Conservation (phyloP, 2,329 filamentous ascomycete species). For the Chaetomium strumarium region DNA sequence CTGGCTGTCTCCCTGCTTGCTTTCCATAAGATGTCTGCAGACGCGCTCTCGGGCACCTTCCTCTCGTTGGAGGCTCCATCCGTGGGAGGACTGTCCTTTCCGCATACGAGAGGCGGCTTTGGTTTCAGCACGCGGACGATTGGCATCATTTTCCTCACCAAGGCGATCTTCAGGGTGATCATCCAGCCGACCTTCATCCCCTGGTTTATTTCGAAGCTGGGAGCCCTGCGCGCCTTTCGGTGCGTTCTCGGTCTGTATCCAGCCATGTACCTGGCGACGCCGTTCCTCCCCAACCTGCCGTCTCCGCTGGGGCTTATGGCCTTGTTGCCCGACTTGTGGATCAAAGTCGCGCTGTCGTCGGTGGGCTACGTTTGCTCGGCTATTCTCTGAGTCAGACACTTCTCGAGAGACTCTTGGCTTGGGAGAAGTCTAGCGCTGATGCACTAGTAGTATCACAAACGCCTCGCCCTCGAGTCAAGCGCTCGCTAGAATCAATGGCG, state of each 20-base stretch:
- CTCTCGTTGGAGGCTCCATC: neutral
- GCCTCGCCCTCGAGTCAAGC: constrained; percentile 5
- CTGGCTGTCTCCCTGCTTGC: constrained; percentile 11
- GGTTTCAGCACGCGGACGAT: constrained; percentile 5
- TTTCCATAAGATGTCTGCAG: constrained; percentile 11
- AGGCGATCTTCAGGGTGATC: constrained; percentile 3
- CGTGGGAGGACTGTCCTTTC: neutral
- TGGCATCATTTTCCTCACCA: constrained; percentile 9
- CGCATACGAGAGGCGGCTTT: neutral
- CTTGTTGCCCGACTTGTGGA: constrained; percentile 11
- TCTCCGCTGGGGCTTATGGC: neutral
- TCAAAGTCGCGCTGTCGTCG: constrained; percentile 7
- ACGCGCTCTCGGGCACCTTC: constrained; percentile 8
- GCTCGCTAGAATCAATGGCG: constrained; percentile 13
- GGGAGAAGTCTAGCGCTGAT: neutral
- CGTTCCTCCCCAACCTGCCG: constrained; percentile 4
- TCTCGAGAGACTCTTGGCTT: neutral
- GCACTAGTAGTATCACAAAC: constrained; percentile 10
- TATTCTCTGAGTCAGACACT: constrained; percentile 5
- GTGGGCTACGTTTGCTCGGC: constrained; percentile 13
- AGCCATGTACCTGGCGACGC: constrained; percentile 9
- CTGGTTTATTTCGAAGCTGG: constrained; percentile 6
- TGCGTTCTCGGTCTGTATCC: constrained; percentile 10
- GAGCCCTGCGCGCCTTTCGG: constrained; percentile 1
- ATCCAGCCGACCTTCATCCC: constrained; percentile 9